phyloP scores from a whole-genome alignment of 805 yeast species.

The Sugiyamaella marilandica region DNA sequence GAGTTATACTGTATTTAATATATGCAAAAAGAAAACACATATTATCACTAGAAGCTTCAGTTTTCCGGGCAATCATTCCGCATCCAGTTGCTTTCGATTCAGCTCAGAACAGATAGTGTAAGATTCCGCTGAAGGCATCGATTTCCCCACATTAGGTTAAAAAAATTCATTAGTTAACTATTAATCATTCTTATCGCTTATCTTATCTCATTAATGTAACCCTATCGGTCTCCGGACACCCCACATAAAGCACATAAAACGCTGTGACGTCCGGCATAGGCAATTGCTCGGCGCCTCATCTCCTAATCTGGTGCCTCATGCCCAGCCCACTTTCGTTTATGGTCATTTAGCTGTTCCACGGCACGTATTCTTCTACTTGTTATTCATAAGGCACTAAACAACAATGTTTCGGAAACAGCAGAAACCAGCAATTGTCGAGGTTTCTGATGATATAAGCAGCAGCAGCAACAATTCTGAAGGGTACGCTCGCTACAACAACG shows the following conservation, averaged over 20 bases:
- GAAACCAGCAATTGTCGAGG: background rate
- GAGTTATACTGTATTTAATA: background rate
- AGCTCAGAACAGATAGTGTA: no score
- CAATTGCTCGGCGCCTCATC: background rate
- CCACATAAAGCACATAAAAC: background rate
- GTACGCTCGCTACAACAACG: constrained; percentile 33
- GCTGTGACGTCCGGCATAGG: background rate
- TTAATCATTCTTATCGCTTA: background rate
- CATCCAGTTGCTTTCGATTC: no score
- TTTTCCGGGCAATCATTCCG: no score
- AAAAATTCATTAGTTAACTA: background rate
- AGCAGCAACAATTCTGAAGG: background rate
- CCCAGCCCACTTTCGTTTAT: background rate
- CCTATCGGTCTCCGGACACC: background rate
- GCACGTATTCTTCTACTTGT: background rate
- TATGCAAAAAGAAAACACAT: background rate
- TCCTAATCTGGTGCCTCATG: background rate
- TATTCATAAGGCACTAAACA: background rate
- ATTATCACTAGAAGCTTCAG: no score
- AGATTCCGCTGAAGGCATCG: no score
- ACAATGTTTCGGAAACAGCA: background rate
- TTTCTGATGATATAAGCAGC: background rate
- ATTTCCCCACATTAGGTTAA: no score
- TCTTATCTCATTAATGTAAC: background rate
- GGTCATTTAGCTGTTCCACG: background rate